Conservation (phyloP, 2,329 filamentous ascomycete genomes). For the Zymoseptoria tritici region DNA sequence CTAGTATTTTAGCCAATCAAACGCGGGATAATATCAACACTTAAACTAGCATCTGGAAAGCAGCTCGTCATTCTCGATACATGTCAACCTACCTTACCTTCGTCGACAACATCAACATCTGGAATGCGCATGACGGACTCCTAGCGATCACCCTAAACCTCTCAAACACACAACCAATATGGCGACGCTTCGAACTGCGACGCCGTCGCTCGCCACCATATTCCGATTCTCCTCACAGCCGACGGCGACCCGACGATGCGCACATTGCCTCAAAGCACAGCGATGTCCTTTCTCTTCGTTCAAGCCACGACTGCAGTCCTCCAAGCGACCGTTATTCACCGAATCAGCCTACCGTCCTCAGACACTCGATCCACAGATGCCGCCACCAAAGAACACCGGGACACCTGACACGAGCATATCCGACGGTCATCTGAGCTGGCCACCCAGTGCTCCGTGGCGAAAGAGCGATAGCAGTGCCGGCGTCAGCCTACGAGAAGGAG, state of each 20-base stretch:
- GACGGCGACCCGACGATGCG: constrained; percentile 28
- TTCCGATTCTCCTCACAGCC: constrained; percentile 31
- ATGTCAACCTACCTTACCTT: neutral
- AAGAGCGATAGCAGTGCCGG: constrained; percentile 32
- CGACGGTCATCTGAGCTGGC: constrained; percentile 41
- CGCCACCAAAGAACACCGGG: constrained; percentile 52
- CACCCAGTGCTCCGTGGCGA: constrained; percentile 40
- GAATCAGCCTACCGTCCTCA: constrained; percentile 58
- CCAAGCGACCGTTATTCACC: constrained; percentile 57
- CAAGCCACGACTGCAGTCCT: constrained; percentile 37
- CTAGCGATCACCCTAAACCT: neutral
- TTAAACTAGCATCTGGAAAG: neutral
- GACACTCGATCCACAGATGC: constrained; percentile 48
- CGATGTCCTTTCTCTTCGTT: constrained; percentile 39
- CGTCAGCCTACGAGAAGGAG: constrained; percentile 51
- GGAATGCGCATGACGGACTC: neutral
- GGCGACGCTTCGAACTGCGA: constrained; percentile 24
- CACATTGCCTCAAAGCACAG: constrained; percentile 35
- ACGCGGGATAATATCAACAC: too few relatives aligned
- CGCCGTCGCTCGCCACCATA: constrained; percentile 26
- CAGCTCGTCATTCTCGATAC: neutral
- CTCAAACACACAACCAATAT: constrained; percentile 11
- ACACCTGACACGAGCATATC: constrained; percentile 56
- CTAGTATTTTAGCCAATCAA: too few relatives aligned
- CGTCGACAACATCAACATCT: neutral